These are phyloP conservation scores for Pleomassaria siparia DNA, from an alignment of 2,329 filamentous ascomycete species.

Conservation along the genomic window DNA sequence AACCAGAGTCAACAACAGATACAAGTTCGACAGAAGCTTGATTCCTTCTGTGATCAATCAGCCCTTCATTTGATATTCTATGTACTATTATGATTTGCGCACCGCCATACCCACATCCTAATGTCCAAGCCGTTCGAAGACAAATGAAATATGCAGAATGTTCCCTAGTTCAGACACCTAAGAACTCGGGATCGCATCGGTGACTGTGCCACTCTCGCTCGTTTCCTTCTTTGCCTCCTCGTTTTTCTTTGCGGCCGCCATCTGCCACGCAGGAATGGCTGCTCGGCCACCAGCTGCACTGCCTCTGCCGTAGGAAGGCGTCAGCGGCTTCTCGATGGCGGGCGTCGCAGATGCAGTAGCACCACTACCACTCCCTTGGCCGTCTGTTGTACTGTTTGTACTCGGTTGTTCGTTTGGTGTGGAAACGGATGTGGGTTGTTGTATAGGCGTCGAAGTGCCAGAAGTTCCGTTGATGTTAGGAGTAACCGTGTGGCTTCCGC, in stretches of 20 bases:
- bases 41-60: neutral
- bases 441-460: slow-evolving; percentile 18
- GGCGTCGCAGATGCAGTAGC: slow-evolving; percentile 21
- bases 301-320: slow-evolving; percentile 33
- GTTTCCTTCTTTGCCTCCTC: slow-evolving; percentile 48
- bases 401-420: slow-evolving; percentile 26
- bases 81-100: neutral
- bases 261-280: slow-evolving; percentile 57
- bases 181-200: slow-evolving; percentile 32
- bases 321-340: slow-evolving; percentile 31
- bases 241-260: slow-evolving; percentile 52
- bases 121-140: neutral
- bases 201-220: slow-evolving; percentile 40
- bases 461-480: slow-evolving; percentile 31
- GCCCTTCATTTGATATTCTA: neutral
- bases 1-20: too few species aligned
- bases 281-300: slow-evolving; percentile 40
- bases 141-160: neutral
- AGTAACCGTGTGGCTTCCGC: slow-evolving; percentile 22
- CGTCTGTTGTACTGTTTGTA: slow-evolving; percentile 16
- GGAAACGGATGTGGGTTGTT: slow-evolving; percentile 15
- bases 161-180: neutral
- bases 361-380: slow-evolving; percentile 22
- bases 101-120: too few species aligned
- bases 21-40: neutral